Base-by-base conservation (phyloP, 164 flowering plant species). In the Nelumbo lutea region DNA sequence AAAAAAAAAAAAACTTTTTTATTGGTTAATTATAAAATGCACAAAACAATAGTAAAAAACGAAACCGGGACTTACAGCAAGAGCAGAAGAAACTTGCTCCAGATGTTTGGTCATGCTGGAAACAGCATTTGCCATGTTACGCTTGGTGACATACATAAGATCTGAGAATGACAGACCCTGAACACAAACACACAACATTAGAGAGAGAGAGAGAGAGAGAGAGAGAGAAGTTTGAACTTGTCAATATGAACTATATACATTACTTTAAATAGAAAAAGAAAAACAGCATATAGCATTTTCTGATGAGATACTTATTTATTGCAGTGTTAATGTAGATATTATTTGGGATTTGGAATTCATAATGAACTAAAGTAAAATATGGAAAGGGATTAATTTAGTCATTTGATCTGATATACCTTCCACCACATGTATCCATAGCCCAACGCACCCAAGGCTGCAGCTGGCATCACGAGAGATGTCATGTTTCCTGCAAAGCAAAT, bases 391-490 rank as follows among this genome's bases (percentile, higher is more conserved):
- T 27, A 27, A 27, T 27, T 27, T 27, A 27, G 27, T 27, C 27
- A 27, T 27, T 27, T 27, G 27, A 27, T 27, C 14, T 50, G 11
- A 42, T 46, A 51, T 81, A 94, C 98, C 93, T 91, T 94, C 97
- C 93, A 91, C 98, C 97, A 89, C 98, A 94, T 94, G 79, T 94
- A 94, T 59, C 93, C 97, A 83, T 91, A 94, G 60, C 96, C 93
- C 74, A 90, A 48, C 44, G 87, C 87, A 40, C 98, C 96, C 66
- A 90, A 50, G 56, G 88, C 73, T 62, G 91, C 95, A 74, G 91
- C 88, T 62, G 97, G 95, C 72, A 88, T 50, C 10, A 77, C 68
- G 40, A 87, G 78, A 57, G 88, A 59, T 67, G 86, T 48, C 50
- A 85, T 47, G 55, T 75, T 84, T 61, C 86, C 90, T 87, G 76